Percentiles rank a stretch among this genome's conserved stretches.
phyloP scores from a whole-genome alignment of 2,329 filamentous ascomycete genomes.

The Aspergillus awamori region DNA sequence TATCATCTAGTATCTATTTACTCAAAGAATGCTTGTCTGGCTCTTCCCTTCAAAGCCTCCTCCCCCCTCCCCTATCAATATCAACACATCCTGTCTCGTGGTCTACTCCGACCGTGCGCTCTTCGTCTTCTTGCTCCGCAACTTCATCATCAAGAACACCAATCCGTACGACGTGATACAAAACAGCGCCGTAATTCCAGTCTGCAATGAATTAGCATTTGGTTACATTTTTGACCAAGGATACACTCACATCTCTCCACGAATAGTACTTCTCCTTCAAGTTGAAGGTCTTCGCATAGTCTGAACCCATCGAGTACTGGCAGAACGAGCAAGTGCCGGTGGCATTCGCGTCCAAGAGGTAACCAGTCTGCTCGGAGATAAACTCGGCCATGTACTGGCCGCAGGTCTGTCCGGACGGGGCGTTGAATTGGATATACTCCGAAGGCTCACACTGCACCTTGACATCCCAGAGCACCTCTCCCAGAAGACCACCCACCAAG shows the following conservation, averaged over 20 bases:
- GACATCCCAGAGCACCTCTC: slow-evolving; percentile 43
- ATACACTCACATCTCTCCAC: slow-evolving; percentile 40
- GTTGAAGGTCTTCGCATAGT: slow-evolving; percentile 41
- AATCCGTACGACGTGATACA: slow-evolving; percentile 46
- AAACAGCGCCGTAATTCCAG: slow-evolving; percentile 49
- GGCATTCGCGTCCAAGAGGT: slow-evolving; percentile 33
- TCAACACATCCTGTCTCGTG: no score
- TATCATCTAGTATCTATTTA: no score
- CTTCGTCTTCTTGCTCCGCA: slow-evolving; percentile 53
- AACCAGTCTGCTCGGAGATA: slow-evolving; percentile 30
- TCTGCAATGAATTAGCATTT: slow-evolving; percentile 26
- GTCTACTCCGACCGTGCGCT: slow-evolving; percentile 40
- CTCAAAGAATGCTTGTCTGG: not conserved
- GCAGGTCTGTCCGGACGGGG: slow-evolving; percentile 35
- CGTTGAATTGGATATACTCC: slow-evolving; percentile 36
- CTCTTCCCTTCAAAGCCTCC: no score
- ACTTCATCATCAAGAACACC: slow-evolving; percentile 54
- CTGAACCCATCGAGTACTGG: slow-evolving; percentile 34
- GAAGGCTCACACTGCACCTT: slow-evolving; percentile 38
- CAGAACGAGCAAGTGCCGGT: slow-evolving; percentile 36
- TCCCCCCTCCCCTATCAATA: no score
- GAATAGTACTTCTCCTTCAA: slow-evolving; percentile 38
- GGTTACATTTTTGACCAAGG: no score
- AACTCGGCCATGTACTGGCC: slow-evolving; percentile 41
- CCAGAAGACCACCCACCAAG: slow-evolving; percentile 44